Evolutionary conservation across 1,284 basidiomycete genomes (phyloP), one percentile per base, ranked within the genome.

Genomic region (Microbotryomycetes sp.): DNA sequence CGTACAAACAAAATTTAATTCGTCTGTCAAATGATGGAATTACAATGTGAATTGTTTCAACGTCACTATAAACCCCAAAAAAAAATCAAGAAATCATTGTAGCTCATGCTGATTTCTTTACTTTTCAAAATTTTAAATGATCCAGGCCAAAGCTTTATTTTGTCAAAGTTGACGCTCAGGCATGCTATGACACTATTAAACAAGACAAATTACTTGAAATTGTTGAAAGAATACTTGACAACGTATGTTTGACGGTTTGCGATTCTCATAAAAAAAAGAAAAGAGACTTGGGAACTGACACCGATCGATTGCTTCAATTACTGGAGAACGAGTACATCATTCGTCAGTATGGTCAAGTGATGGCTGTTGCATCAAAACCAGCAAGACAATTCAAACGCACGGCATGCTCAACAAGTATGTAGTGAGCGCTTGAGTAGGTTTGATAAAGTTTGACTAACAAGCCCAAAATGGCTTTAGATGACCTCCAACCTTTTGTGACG

Each of bases 141-240:
- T 25, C 9, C 61, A 92, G 91, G 25, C 89, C 90, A 0, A 85
- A 84, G 67, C 76, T 96, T 3, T 97, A 92, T 74, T 94, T 98
- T 72, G 92, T 93, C 64, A 98, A 98, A 75, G 84, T 96, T 30
- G 96, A 99, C 73, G 90, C 98, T 16, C 86, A 88, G 64, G 87
- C 92, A 1, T 96, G 92, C 64, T 99, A 97, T 78, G 96, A 99
- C 76, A 92, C 89, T 0, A 97, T 98, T 66, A 86, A 92, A 49
- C 96, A 98, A 74, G 80, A 81, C 25, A 92, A 87, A 71, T 77
- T 98, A 52, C 76, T 98, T 16, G 78, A 82, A 36, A 90, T 98
- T 30, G 76, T 97, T 45, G 81, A 82, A 25, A 77, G 83, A 1
- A 73, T 93, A 7, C 80, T 96, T 32, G 84, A 84, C 2, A 83